phyloP scores from a whole-genome alignment of 768 basidiomycete species.

The Pleurotus eryngii region DNA sequence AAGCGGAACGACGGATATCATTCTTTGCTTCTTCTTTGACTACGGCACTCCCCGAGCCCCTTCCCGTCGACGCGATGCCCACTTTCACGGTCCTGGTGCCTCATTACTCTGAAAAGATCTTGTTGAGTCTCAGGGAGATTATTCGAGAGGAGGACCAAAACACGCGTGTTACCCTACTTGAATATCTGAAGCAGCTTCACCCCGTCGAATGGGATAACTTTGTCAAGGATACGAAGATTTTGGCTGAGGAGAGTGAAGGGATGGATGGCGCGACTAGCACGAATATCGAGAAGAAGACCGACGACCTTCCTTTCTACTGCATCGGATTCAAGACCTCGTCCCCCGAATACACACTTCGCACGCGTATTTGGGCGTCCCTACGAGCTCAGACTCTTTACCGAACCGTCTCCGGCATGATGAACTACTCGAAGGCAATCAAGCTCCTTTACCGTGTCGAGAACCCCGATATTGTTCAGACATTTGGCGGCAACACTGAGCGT shows the following conservation, averaged over 20 bases:
- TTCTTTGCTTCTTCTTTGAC: constrained; percentile 99
- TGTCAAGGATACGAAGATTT: constrained; percentile 98
- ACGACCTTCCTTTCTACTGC: constrained; percentile 98
- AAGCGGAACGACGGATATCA: constrained; percentile 96
- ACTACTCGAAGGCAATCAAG: constrained; percentile 99
- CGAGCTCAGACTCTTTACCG: constrained; percentile 98
- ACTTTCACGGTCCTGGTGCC: constrained; percentile 99
- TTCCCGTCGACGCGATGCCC: constrained; percentile 98
- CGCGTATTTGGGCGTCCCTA: constrained; percentile 98
- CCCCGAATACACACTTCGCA: constrained; percentile 97
- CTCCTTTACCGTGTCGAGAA: constrained; percentile 98
- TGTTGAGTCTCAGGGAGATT: constrained; percentile 94
- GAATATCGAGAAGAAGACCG: constrained; percentile 74
- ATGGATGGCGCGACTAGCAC: constrained; percentile 51
- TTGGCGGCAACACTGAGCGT: constrained; percentile 94
- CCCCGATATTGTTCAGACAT: constrained; percentile 93
- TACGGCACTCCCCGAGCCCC: constrained; percentile 90
- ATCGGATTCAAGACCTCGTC: constrained; percentile 99
- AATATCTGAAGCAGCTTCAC: constrained; percentile 98
- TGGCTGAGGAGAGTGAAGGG: constrained; percentile 82
- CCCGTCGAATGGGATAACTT: constrained; percentile 99
- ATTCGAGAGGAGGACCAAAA: constrained; percentile 97
- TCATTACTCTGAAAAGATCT: constrained; percentile 98
- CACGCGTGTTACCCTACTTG: constrained; percentile 94
- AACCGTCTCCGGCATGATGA: constrained; percentile 99